A percentile compares a stretch with the other conserved stretches of the same genome.
phyloP scores from a whole-genome alignment of 2,329 filamentous ascomycete species.

The Eutypella sp. region DNA sequence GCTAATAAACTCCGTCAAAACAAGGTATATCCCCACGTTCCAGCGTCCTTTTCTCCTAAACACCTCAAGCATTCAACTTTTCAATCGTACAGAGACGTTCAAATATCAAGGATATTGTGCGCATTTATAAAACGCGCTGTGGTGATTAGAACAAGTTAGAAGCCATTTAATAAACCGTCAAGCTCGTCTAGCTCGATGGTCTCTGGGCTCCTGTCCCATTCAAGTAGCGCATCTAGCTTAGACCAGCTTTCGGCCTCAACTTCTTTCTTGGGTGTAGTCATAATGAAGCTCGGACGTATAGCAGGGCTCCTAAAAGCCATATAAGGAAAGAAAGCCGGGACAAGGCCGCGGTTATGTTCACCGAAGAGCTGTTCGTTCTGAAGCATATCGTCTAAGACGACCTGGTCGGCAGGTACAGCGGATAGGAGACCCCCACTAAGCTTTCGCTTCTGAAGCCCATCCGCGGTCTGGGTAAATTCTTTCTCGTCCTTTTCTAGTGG shows the following conservation, averaged over 20 bases:
- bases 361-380: slow-evolving; percentile 52
- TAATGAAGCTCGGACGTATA: slow-evolving; percentile 44
- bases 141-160: slow-evolving; percentile 37
- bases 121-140: too few species aligned
- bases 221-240: slow-evolving; percentile 40
- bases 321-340: slow-evolving; percentile 27
- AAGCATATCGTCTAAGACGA: slow-evolving; percentile 36
- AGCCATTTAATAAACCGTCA: slow-evolving; percentile 77
- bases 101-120: neutral
- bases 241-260: slow-evolving; percentile 38
- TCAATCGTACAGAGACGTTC: slow-evolving; percentile 3
- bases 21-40: neutral
- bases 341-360: slow-evolving; percentile 30
- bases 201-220: slow-evolving; percentile 73
- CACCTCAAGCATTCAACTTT: neutral
- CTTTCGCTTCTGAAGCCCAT: slow-evolving; percentile 68
- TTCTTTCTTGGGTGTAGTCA: slow-evolving; percentile 39
- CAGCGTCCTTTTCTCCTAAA: neutral
- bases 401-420: slow-evolving; percentile 30
- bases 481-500: slow-evolving; percentile 91
- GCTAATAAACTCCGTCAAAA: neutral
- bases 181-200: slow-evolving; percentile 90
- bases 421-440: slow-evolving; percentile 42
- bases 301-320: slow-evolving; percentile 50
- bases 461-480: slow-evolving; percentile 94